Evolutionary conservation across 257 asterid genomes (phyloP), one percentile per base, ranked within the genome.

Genomic region (Solanum microdontum): DNA sequence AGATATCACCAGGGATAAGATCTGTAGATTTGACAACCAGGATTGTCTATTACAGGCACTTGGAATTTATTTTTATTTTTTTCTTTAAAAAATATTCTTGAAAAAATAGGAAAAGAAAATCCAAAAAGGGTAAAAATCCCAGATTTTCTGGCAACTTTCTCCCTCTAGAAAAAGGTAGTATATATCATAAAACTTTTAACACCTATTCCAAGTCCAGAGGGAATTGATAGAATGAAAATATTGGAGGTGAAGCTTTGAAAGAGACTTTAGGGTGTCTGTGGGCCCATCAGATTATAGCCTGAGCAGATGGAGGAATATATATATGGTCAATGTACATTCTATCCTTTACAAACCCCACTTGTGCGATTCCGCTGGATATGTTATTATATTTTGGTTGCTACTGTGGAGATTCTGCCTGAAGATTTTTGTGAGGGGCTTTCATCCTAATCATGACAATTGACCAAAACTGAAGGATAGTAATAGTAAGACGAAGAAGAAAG

Each of bases 1-100:
- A 88, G 91, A 88, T 92, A 93, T 93, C 97, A 90, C 83, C 94
- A 92, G 90, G 96, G 96, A 94, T 93, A 93, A 96, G 94, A 93
- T 92, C 88, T 84, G 87, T 51, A 48, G 96, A 93, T 87, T 95
- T 94, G 98, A 94, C 97, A 83, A 89, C 83, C 89, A 60, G 36
- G 85, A 82, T 90, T 92, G 91, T 89, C 90, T 82, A 79, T 84
- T 87, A 45, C 33, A 88, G 90, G 87, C 91, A 87, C 87, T 89
- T 85, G 75, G 68, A 76, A 89, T 51, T 48, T 66, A n/a, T 85
- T 62, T 55, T 51, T 60, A 21, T 23, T 60, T 64, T n/a, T n/a
- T 62, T 43, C 8, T 12, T 26, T 13, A 13, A 7, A 80, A 70
- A 40, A 15, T 39, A 9, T 37, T 74, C 10, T 11, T 26, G 13